Evolutionary conservation across 768 basidiomycete genomes (phyloP).

Genomic region (Rhodotorula kratochvilovae): DNA sequence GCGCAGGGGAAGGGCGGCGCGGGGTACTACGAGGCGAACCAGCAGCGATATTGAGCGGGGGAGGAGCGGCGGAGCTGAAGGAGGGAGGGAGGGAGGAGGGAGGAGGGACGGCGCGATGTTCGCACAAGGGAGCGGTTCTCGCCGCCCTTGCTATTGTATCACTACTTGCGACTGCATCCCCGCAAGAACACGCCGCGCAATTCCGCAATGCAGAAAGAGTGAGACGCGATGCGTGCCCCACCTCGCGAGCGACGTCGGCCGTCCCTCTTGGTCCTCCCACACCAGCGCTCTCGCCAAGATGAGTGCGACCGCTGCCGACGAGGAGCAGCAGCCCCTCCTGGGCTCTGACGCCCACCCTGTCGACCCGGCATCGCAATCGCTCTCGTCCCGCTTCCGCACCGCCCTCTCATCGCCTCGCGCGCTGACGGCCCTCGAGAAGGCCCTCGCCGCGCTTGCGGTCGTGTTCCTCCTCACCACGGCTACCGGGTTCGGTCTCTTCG

Average conservation of each 20-base stretch:
- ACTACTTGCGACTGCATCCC: no score
- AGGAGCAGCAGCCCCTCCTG: background rate
- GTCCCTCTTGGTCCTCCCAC: background rate
- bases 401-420: background rate
- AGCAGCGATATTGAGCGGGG: background rate
- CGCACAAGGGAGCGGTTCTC: background rate
- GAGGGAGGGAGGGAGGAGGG: background rate
- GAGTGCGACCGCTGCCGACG: background rate
- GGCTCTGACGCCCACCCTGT: background rate
- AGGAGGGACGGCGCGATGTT: background rate
- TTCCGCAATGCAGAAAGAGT: no score
- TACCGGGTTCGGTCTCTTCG: conserved; percentile 58
- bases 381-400: background rate
- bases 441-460: conserved; percentile 69
- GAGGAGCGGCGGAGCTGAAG: background rate
- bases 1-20: background rate
- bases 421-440: conserved; percentile 21
- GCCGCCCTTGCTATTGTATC: background rate
- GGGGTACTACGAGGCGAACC: background rate
- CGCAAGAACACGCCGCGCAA: no score
- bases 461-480: conserved; percentile 70
- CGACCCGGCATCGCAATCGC: background rate
- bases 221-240: no score
- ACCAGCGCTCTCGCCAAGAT: background rate
- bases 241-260: background rate